Evolutionary conservation across 345 rosid species (phyloP).

Genomic region (Euphorbia peplus): DNA sequence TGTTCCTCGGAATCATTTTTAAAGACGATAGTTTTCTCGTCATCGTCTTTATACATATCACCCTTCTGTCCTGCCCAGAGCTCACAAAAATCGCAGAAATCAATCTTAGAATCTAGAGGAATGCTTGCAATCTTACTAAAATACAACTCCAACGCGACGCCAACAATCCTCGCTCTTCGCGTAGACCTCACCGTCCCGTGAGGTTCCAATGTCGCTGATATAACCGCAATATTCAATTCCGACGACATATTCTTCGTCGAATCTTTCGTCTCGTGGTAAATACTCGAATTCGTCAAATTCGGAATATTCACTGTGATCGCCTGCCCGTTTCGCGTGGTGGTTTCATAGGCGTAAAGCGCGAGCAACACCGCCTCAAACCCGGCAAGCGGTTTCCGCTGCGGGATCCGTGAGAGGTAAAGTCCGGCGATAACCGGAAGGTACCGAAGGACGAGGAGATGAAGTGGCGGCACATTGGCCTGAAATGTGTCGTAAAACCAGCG

Average conservation of each 20-base stretch:
- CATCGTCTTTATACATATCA: conserved; percentile 17
- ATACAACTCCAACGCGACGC: conserved; percentile 73
- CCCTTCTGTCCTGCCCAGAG: conserved; percentile 59
- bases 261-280: conserved; percentile 66
- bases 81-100: conserved; percentile 65
- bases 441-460: conserved; percentile 71
- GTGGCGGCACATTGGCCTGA: conserved; percentile 53
- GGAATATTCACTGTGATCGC: conserved; percentile 66
- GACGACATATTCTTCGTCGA: conserved; percentile 37
- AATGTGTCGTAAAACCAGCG: conserved; percentile 94
- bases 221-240: conserved; percentile 57
- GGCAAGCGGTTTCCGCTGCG: conserved; percentile 56
- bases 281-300: conserved; percentile 62
- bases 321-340: conserved; percentile 56
- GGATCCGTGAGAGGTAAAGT: conserved; percentile 68
- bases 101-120: conserved; percentile 60
- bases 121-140: conserved; percentile 48
- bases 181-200: conserved; percentile 75
- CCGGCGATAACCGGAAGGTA: conserved; percentile 68
- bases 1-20: no score
- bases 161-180: conserved; percentile 60
- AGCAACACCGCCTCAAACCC: conserved; percentile 81
- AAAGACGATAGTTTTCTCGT: no score
- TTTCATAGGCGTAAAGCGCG: conserved; percentile 78
- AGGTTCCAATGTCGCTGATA: conserved; percentile 71